Conservation (phyloP, 2,329 filamentous ascomycete genomes). For the Cryoendolithus antarcticus region DNA sequence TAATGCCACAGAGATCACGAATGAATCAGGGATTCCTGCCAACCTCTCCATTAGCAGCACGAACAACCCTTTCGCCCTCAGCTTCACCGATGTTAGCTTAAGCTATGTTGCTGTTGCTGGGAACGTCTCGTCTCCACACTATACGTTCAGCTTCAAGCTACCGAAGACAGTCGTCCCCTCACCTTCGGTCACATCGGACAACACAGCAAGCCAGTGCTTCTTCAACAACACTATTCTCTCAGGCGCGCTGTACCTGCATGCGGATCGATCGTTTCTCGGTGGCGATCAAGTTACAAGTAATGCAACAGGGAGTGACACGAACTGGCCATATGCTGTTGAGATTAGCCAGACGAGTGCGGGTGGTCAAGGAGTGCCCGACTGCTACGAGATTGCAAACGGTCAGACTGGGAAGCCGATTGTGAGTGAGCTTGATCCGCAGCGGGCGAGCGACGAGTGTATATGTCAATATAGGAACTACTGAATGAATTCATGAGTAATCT, state of each 20-base stretch:
- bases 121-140: constrained; percentile 36
- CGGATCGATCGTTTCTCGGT: constrained; percentile 8
- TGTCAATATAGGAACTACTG: constrained; percentile 35
- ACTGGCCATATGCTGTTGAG: constrained; percentile 49
- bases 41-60: constrained; percentile 36
- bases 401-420: constrained; percentile 23
- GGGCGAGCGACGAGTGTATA: constrained; percentile 26
- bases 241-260: constrained; percentile 42
- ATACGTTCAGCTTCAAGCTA: constrained; percentile 44
- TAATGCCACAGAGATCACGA: constrained; percentile 45
- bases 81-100: constrained; percentile 42
- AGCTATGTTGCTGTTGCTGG: constrained; percentile 36
- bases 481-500: constrained; percentile 1
- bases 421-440: constrained; percentile 24
- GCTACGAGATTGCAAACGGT: constrained; percentile 33
- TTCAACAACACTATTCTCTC: constrained; percentile 45
- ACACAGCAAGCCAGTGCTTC: constrained; percentile 41
- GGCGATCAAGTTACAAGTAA: constrained; percentile 5
- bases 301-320: constrained; percentile 20
- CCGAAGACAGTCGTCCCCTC: constrained; percentile 42
- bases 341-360: constrained; percentile 40
- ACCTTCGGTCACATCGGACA: constrained; percentile 30
- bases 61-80: constrained; percentile 43
- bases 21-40: constrained; percentile 32
- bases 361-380: constrained; percentile 41